phyloP scores from a whole-genome alignment of 108 stramenopile genomes.

The Stephanodiscus triporus region DNA sequence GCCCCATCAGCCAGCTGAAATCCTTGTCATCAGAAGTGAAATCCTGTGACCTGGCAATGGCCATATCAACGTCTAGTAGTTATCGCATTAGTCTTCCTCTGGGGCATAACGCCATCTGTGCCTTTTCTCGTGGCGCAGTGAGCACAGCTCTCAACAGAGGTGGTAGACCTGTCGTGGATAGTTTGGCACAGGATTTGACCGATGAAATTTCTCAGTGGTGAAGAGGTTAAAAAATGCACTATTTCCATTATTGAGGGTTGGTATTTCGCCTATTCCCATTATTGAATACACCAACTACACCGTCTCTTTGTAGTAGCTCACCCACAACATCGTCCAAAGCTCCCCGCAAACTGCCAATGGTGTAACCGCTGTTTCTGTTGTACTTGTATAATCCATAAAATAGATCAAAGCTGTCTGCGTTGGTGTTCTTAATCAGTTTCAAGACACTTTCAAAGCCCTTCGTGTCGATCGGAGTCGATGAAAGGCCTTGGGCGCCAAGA shows the following conservation, averaged over 20 bases:
- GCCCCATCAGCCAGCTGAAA: constrained; percentile 27
- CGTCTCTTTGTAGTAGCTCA: constrained; percentile 48
- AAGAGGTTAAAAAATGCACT: too few relatives aligned
- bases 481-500: constrained; percentile 83
- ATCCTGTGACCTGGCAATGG: constrained; percentile 32
- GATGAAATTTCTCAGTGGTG: constrained; percentile 71
- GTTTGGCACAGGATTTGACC: constrained; percentile 61
- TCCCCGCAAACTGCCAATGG: constrained; percentile 50
- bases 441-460: constrained; percentile 96
- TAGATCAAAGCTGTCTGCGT: constrained; percentile 96
- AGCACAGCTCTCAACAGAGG: constrained; percentile 50
- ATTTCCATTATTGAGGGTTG: neutral
- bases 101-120: constrained; percentile 79
- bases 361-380: constrained; percentile 70
- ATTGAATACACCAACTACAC: constrained; percentile 10
- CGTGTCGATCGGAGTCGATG: constrained; percentile 84
- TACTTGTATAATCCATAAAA: constrained; percentile 98
- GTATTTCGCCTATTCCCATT: constrained; percentile 4
- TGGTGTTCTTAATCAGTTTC: constrained; percentile 90
- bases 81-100: constrained; percentile 46
- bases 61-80: constrained; percentile 13
- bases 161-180: constrained; percentile 72
- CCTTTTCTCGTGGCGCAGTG: constrained; percentile 63
- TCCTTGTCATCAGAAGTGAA: constrained; percentile 39
- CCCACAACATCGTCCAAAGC: constrained; percentile 60